Evolutionary conservation across 2,329 filamentous ascomycete species (phyloP).

Genomic region (Diaporthe capsici): DNA sequence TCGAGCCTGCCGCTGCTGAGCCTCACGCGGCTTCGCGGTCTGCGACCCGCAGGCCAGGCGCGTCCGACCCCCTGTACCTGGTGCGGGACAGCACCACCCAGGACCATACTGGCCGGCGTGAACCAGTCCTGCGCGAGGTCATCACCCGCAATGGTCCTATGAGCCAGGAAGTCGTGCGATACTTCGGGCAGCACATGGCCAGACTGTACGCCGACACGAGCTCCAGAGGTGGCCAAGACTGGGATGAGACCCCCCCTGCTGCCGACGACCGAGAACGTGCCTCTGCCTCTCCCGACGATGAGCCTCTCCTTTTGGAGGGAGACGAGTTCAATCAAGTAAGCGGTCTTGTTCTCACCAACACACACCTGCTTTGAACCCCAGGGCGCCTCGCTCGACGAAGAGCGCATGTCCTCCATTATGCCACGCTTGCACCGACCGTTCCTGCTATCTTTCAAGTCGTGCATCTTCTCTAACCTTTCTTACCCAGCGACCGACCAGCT

Average conservation of each 20-base stretch:
- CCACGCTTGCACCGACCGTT: background rate
- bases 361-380: background rate
- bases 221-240: conserved; percentile 25
- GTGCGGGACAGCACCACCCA: conserved; percentile 30
- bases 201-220: conserved; percentile 38
- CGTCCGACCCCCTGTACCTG: conserved; percentile 10
- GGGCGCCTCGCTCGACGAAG: background rate
- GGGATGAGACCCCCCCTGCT: conserved; percentile 12
- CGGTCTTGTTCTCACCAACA: conserved; percentile 24
- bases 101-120: conserved; percentile 23
- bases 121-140: conserved; percentile 34
- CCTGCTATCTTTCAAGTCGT: background rate
- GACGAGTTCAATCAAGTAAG: conserved; percentile 38
- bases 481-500: conserved; percentile 23
- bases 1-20: conserved; percentile 12
- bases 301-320: background rate
- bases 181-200: conserved; percentile 41
- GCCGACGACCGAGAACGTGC: background rate
- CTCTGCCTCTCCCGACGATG: conserved; percentile 16
- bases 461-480: conserved; percentile 31
- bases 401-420: background rate
- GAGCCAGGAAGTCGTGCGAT: conserved; percentile 39
- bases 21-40: conserved; percentile 17
- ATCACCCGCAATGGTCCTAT: conserved; percentile 36
- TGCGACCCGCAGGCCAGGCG: conserved; percentile 13